A percentile compares a stretch with the other conserved stretches of the same genome.
These are phyloP conservation scores for Kodamaea fukazawae DNA, from an alignment of 805 yeast genomes.

Conservation along the genomic window DNA sequence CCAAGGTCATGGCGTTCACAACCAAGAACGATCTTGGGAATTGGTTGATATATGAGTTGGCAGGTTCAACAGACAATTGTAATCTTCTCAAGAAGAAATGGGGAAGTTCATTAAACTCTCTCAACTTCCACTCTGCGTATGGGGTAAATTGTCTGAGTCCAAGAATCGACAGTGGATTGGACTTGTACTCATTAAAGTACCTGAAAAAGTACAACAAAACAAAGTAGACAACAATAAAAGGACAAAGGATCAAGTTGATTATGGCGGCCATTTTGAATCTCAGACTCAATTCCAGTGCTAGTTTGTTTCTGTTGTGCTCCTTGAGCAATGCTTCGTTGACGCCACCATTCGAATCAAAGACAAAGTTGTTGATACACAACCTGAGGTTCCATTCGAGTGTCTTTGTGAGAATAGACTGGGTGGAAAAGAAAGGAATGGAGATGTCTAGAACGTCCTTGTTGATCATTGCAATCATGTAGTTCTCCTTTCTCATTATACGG, in stretches of 20 bases:
- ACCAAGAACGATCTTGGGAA: constrained; percentile 73
- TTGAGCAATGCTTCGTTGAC: constrained; percentile 68
- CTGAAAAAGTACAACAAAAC: constrained; percentile 80
- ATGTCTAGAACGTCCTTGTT: constrained; percentile 69
- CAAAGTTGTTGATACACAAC: constrained; percentile 80
- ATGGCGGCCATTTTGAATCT: constrained; percentile 87
- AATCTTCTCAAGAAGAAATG: constrained; percentile 83
- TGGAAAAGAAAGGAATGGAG: constrained; percentile 35
- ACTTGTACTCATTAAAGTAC: constrained; percentile 88
- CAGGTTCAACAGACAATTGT: constrained; percentile 73
- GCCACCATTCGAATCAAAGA: constrained; percentile 82
- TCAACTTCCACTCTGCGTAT: constrained; percentile 88
- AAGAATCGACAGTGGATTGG: constrained; percentile 78
- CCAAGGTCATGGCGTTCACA: constrained; percentile 34
- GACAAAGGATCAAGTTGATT: constrained; percentile 77
- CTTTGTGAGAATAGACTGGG: constrained; percentile 60
- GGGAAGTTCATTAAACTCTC: constrained; percentile 91
- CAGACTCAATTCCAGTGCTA: constrained; percentile 68
- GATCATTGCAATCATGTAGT: constrained; percentile 85
- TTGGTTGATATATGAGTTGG: constrained; percentile 80
- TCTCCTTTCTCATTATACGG: constrained; percentile 92
- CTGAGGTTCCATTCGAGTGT: constrained; percentile 94
- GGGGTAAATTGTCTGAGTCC: constrained; percentile 82
- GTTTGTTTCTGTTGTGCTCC: constrained; percentile 61
- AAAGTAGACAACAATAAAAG: constrained; percentile 82